Conservation (phyloP, 352 stramenopile species). For the Phytophthora meadii region DNA sequence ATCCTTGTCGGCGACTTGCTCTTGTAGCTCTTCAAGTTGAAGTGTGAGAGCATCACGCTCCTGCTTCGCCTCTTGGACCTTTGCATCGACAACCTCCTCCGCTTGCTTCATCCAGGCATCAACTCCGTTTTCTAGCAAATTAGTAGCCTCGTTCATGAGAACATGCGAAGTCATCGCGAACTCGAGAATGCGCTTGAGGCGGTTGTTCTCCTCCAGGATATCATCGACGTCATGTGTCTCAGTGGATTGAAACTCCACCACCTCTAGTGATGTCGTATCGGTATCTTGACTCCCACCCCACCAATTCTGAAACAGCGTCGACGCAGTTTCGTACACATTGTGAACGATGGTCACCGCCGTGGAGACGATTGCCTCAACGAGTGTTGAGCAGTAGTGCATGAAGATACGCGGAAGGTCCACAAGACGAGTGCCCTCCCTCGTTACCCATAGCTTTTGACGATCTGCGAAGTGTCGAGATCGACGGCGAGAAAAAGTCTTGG, state of each 20-base stretch:
- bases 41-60: conserved; percentile 23
- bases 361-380: conserved; percentile 23
- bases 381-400: conserved; percentile 23
- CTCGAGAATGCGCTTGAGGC: conserved; percentile 34
- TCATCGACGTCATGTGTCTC: conserved; percentile 10
- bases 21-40: conserved; percentile 29
- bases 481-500: conserved; percentile 25
- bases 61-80: conserved; percentile 24
- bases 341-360: conserved; percentile 16
- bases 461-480: conserved; percentile 19
- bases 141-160: conserved; percentile 36
- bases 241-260: conserved; percentile 14
- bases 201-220: conserved; percentile 34
- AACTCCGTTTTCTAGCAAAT: conserved; percentile 24
- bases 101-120: conserved; percentile 26
- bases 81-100: conserved; percentile 27
- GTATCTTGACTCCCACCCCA: conserved; percentile 19
- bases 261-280: conserved; percentile 12
- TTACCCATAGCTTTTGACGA: conserved; percentile 13
- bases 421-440: conserved; percentile 6
- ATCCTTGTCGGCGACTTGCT: conserved; percentile 29
- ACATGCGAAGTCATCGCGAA: conserved; percentile 33
- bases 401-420: conserved; percentile 15
- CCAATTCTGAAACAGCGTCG: conserved; percentile 24
- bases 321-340: conserved; percentile 14